Conservation (phyloP, 1,139 yeast genomes). For the Protomyces inouyei region DNA sequence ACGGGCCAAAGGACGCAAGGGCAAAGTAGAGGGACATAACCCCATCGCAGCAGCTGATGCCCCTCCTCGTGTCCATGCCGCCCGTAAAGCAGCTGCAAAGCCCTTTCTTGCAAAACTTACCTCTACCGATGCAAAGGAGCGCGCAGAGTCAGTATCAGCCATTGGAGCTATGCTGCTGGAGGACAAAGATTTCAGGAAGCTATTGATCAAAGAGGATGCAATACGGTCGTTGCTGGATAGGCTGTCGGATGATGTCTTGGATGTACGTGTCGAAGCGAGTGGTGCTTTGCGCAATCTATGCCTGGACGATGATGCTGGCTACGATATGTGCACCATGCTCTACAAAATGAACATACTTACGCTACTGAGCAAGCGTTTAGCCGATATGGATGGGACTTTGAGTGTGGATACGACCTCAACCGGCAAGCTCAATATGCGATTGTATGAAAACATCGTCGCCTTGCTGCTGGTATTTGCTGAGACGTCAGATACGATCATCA, state of each 20-base stretch:
- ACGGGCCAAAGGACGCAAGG: constrained; percentile 4
- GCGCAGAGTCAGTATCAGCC: constrained; percentile 71
- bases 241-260: constrained; percentile 63
- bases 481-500: constrained; percentile 58
- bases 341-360: constrained; percentile 79
- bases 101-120: constrained; percentile 10
- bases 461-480: constrained; percentile 63
- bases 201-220: constrained; percentile 65
- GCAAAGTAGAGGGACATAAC: background rate
- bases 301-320: constrained; percentile 68
- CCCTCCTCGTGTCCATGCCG: background rate
- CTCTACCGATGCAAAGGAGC: constrained; percentile 63
- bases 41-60: background rate
- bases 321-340: constrained; percentile 65
- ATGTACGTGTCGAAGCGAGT: constrained; percentile 70
- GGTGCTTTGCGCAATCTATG: constrained; percentile 76
- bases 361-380: background rate
- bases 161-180: constrained; percentile 62
- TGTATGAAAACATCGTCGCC: constrained; percentile 68
- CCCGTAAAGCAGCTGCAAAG: background rate
- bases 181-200: constrained; percentile 56
- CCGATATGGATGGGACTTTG: background rate
- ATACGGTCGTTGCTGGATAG: constrained; percentile 60
- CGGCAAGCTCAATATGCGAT: constrained; percentile 43
- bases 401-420: background rate